A percentile compares a stretch with the other conserved stretches of the same genome.
These are phyloP conservation scores for Dryadomyces quercivorus DNA, from an alignment of 2,329 filamentous ascomycete genomes.

Conservation along the genomic window DNA sequence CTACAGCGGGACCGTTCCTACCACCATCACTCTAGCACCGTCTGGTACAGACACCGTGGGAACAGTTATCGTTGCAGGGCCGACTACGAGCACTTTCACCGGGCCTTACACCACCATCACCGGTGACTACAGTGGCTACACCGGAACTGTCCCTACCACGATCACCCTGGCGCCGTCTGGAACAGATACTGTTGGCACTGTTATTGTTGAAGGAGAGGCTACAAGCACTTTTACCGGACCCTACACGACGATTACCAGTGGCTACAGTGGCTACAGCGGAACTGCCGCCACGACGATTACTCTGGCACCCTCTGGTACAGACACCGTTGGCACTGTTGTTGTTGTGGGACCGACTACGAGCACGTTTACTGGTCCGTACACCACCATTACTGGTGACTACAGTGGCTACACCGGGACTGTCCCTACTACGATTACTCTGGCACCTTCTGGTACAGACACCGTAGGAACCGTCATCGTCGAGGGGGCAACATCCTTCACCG, in stretches of 20 bases:
- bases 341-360: too few species aligned
- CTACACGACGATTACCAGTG: too few species aligned
- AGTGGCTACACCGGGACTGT: too few species aligned
- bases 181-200: constrained; percentile 6
- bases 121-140: constrained; percentile 5
- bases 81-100: neutral
- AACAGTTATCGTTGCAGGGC: neutral
- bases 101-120: constrained; percentile 9
- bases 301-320: too few species aligned
- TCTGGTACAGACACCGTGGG: constrained; percentile 1
- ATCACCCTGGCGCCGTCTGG: constrained; percentile 6
- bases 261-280: too few species aligned
- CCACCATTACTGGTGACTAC: too few species aligned
- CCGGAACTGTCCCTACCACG: constrained; percentile 3
- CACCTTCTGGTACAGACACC: constrained; percentile 4
- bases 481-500: constrained; percentile 3
- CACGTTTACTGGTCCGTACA: too few species aligned
- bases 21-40: constrained; percentile 2
- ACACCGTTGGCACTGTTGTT: too few species aligned
- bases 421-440: constrained; percentile 5
- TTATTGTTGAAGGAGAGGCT: constrained; percentile 10
- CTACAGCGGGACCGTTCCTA: neutral
- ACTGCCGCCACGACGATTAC: too few species aligned
- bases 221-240: too few species aligned
- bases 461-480: constrained; percentile 10